Conservation (phyloP, 2,329 filamentous ascomycete species). For the Penicillium brevicompactum region DNA sequence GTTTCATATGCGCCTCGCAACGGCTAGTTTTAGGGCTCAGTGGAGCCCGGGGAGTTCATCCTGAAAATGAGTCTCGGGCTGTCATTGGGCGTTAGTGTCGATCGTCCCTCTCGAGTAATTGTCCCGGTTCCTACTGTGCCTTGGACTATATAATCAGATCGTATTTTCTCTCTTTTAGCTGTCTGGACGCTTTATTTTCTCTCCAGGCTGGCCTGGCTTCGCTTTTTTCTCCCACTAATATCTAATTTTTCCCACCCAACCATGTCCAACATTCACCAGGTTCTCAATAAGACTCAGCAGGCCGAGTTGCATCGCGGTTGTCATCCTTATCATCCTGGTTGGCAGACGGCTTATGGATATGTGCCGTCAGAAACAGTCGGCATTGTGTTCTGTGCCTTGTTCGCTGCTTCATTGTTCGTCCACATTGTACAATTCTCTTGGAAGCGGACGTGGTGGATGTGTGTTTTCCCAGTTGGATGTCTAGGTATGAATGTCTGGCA, state of each 20-base stretch:
- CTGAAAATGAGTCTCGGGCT: not conserved
- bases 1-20: not conserved
- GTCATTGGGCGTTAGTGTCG: not conserved
- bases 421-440: conserved; percentile 36
- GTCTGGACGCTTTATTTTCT: not conserved
- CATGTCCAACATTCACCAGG: not conserved
- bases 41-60: not conserved
- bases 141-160: not conserved
- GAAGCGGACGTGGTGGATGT: conserved; percentile 40
- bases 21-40: not conserved
- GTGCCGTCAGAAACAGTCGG: conserved; percentile 33
- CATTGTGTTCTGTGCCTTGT: conserved; percentile 34
- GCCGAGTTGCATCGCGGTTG: not conserved
- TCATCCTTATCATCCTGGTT: not conserved
- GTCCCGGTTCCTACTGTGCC: not conserved
- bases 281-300: not conserved
- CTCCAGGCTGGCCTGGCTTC: not conserved
- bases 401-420: conserved; percentile 33
- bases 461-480: conserved; percentile 36
- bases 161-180: not conserved
- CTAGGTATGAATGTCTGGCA: conserved; percentile 25
- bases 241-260: not conserved
- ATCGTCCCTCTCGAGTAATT: not conserved
- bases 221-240: not conserved
- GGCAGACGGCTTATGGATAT: conserved; percentile 31